These are phyloP conservation scores for Aspergillus amoenus DNA, from an alignment of 2,329 filamentous ascomycete species.

Conservation along the genomic window DNA sequence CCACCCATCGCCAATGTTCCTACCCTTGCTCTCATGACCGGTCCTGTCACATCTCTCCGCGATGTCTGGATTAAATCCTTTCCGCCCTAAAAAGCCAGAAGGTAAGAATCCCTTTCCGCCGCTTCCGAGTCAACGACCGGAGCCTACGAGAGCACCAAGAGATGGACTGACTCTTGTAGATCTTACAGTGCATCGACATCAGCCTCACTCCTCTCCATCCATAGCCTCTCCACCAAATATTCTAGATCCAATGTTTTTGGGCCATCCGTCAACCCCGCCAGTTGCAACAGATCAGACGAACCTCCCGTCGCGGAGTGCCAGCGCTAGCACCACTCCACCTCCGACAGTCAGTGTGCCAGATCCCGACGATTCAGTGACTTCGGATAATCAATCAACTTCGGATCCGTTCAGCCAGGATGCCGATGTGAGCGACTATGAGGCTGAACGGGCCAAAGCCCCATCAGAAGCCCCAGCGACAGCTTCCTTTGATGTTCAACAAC, in stretches of 20 bases:
- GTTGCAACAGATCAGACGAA: slow-evolving; percentile 20
- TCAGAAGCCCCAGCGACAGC: slow-evolving; percentile 4
- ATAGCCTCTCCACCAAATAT: slow-evolving; percentile 6
- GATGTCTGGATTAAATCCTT: slow-evolving; percentile 53
- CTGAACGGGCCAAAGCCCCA: neutral
- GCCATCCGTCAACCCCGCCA: slow-evolving; percentile 12
- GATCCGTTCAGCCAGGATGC: slow-evolving; percentile 41
- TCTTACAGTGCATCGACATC: slow-evolving; percentile 9
- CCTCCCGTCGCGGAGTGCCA: slow-evolving; percentile 10
- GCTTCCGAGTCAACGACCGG: slow-evolving; percentile 13
- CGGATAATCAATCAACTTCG: slow-evolving; percentile 31
- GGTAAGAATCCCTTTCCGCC: slow-evolving; percentile 27
- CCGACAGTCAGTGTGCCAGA: slow-evolving; percentile 21
- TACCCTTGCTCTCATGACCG: slow-evolving; percentile 31
- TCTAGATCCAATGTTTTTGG: slow-evolving; percentile 7
- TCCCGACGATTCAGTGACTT: slow-evolving; percentile 28
- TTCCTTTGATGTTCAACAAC: slow-evolving; percentile 6
- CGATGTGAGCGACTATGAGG: slow-evolving; percentile 27
- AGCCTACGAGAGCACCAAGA: slow-evolving; percentile 5
- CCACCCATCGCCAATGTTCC: slow-evolving; percentile 11
- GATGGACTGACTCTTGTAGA: slow-evolving; percentile 16
- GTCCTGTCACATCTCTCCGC: slow-evolving; percentile 27
- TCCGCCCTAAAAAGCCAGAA: slow-evolving; percentile 45
- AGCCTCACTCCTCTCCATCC: neutral
- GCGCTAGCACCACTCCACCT: slow-evolving; percentile 15